phyloP scores from a whole-genome alignment of 148 eudicot species.

The Rhododendron mucronatum region DNA sequence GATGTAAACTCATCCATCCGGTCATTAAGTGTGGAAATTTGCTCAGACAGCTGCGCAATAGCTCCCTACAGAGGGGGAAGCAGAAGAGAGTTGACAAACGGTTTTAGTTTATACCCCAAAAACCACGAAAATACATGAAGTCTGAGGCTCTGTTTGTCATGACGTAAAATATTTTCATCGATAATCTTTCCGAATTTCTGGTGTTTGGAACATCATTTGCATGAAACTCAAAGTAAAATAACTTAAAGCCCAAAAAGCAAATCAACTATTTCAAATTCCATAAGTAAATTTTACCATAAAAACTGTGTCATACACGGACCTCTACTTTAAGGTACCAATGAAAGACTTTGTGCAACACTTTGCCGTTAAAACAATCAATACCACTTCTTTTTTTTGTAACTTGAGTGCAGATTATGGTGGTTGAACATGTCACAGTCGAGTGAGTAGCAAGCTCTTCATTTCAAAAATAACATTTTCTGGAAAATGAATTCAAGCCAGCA shows the following conservation, averaged over 20 bases:
- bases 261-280: not conserved
- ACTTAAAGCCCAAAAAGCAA: not conserved
- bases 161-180: not conserved
- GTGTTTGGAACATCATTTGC: not conserved
- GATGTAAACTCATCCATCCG: conserved; percentile 85
- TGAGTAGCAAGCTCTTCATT: not conserved
- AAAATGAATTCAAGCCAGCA: not conserved
- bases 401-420: not conserved
- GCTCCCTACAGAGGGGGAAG: conserved; percentile 40
- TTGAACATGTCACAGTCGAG: not conserved
- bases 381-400: not conserved
- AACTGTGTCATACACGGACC: not conserved
- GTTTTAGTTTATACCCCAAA: not conserved
- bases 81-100: not conserved
- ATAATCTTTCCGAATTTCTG: not conserved
- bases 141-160: not conserved
- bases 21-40: conserved; percentile 74
- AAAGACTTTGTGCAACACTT: not conserved
- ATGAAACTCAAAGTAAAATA: not conserved
- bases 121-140: not conserved
- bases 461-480: not conserved
- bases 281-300: not conserved
- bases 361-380: not conserved
- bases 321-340: not conserved
- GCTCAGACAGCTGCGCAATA: conserved; percentile 65